Percentiles rank a stretch among this genome's conserved stretches.
Evolutionary conservation across 768 basidiomycete species (phyloP).

Genomic region (Boletus speciosus): DNA sequence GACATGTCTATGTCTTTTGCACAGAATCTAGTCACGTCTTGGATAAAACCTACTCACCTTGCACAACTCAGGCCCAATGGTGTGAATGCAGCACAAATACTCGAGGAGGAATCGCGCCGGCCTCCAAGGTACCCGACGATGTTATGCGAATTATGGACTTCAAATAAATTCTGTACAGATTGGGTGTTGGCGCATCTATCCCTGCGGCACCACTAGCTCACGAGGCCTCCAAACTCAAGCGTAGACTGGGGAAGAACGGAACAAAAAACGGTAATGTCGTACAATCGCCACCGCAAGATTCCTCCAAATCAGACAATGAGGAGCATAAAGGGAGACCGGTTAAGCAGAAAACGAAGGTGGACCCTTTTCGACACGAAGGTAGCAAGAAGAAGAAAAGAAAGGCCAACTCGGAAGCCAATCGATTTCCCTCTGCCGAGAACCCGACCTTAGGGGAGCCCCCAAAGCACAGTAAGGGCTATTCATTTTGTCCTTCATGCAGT

Average conservation of each 20-base stretch:
- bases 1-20: slow-evolving; percentile 77
- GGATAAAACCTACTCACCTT: slow-evolving; percentile 59
- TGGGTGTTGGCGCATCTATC: slow-evolving; percentile 71
- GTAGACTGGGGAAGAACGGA: slow-evolving; percentile 48
- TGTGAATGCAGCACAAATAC: slow-evolving; percentile 45
- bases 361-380: slow-evolving; percentile 48
- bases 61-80: slow-evolving; percentile 32
- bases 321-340: slow-evolving; percentile 54
- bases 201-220: slow-evolving; percentile 46
- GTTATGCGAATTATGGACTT: neutral
- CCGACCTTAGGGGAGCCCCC: neutral
- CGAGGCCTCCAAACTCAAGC: slow-evolving; percentile 61
- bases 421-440: neutral
- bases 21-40: slow-evolving; percentile 69
- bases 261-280: slow-evolving; percentile 48
- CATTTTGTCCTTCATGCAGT: neutral
- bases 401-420: slow-evolving; percentile 11
- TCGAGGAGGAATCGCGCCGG: slow-evolving; percentile 63
- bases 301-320: slow-evolving; percentile 42
- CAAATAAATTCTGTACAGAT: slow-evolving; percentile 36
- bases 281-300: slow-evolving; percentile 22
- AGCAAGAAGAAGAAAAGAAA: slow-evolving; percentile 48
- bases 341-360: slow-evolving; percentile 56
- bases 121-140: slow-evolving; percentile 56
- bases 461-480: slow-evolving; percentile 12